phyloP scores from a whole-genome alignment of 2,329 filamentous ascomycete species.

The Calonectria hongkongensis region DNA sequence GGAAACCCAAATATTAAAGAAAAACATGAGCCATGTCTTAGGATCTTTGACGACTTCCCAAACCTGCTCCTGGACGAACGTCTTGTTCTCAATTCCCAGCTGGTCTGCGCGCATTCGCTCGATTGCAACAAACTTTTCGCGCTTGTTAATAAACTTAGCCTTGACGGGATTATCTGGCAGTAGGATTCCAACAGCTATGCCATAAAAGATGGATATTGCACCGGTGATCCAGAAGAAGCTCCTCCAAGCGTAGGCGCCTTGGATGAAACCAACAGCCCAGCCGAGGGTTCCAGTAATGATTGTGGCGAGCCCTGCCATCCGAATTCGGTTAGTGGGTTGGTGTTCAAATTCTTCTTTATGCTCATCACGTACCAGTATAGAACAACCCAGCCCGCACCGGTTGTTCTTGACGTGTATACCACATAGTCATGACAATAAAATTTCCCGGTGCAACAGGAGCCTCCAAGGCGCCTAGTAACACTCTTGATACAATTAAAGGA shows the following conservation, averaged over 20 bases:
- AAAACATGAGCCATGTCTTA: background rate
- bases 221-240: background rate
- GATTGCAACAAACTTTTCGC: background rate
- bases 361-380: background rate
- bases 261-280: background rate
- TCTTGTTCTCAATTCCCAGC: background rate
- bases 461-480: background rate
- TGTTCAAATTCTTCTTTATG: no score
- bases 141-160: background rate
- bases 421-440: constrained; percentile 1
- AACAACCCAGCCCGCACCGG: background rate
- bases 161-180: background rate
- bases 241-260: background rate
- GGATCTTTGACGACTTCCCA: background rate
- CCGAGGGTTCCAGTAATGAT: background rate
- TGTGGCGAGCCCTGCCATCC: background rate
- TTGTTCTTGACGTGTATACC: background rate
- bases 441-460: background rate
- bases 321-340: no score
- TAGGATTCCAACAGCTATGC: background rate
- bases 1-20: background rate
- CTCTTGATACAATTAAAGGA: background rate
- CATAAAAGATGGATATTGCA: background rate
- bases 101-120: background rate
- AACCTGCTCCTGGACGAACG: background rate